Evolutionary conservation across 192 early-diverging fungal genomes (phyloP).

Genomic region (Chytriomyces sp.): DNA sequence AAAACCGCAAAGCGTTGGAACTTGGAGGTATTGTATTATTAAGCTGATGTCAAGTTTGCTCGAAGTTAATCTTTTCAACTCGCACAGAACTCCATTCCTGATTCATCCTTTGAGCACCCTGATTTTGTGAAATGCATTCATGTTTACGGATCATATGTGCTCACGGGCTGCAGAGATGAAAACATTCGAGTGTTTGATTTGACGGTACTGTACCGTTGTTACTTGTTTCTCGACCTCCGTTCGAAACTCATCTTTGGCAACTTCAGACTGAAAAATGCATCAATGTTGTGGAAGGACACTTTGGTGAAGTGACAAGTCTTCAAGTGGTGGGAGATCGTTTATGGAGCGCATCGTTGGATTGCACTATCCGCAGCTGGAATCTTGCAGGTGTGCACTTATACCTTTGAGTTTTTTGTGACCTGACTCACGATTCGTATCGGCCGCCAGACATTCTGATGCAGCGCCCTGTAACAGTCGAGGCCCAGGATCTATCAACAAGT

Average conservation of each 20-base stretch:
- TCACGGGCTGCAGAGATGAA: constrained; percentile 87
- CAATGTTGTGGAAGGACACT: constrained; percentile 83
- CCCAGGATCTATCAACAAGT: constrained; percentile 30
- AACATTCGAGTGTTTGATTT: constrained; percentile 85
- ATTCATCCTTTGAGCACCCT: constrained; percentile 78
- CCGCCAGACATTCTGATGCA: constrained; percentile 11
- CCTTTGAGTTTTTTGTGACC: no score
- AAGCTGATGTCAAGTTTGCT: background rate
- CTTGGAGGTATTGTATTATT: constrained; percentile 61
- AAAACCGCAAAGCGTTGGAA: constrained; percentile 89
- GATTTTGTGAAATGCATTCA: constrained; percentile 77
- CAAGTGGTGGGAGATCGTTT: constrained; percentile 63
- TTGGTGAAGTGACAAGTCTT: constrained; percentile 83
- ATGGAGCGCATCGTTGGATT: constrained; percentile 83
- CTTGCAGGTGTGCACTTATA: constrained; percentile 52
- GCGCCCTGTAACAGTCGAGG: constrained; percentile 19
- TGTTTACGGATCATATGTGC: constrained; percentile 69
- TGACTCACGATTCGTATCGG: background rate
- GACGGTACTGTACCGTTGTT: constrained; percentile 59
- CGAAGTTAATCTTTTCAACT: background rate
- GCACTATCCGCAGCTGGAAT: constrained; percentile 83
- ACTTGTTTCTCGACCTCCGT: constrained; percentile 11
- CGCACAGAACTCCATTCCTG: constrained; percentile 67
- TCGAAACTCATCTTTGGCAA: background rate
- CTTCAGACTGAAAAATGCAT: constrained; percentile 74